A percentile compares a stretch with the other conserved stretches of the same genome.
Conservation (phyloP, 176 grass and related monocot species). For the Aegilops bicornis region DNA sequence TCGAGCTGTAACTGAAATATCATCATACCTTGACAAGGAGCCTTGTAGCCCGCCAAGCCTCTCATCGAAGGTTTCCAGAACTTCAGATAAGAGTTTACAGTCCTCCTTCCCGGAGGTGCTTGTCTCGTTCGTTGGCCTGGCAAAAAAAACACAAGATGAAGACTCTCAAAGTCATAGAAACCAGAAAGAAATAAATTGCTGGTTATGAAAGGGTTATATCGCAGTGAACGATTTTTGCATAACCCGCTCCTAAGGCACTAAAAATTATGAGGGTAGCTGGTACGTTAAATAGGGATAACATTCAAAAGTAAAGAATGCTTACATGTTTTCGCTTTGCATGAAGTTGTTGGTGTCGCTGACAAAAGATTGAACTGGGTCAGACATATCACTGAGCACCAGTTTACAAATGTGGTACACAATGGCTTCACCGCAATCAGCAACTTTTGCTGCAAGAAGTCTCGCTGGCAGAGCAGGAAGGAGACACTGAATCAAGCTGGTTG, state of each 20-base stretch:
- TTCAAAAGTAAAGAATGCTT: conserved; percentile 1
- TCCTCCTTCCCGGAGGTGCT: conserved; percentile 36
- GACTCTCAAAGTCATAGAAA: not conserved
- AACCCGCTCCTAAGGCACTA: not conserved
- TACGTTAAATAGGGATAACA: not conserved
- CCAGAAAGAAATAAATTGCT: conserved; percentile 1
- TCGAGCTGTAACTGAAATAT: not conserved
- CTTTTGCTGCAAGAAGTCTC: conserved; percentile 33
- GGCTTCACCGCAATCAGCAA: conserved; percentile 11
- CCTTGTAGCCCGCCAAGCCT: conserved; percentile 33
- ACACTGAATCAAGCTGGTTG: conserved; percentile 37
- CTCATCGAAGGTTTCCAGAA: conserved; percentile 29
- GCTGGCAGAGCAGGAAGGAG: conserved; percentile 46
- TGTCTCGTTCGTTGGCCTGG: conserved; percentile 19
- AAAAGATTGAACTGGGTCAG: conserved; percentile 1
- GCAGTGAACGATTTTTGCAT: not conserved
- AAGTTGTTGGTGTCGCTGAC: not conserved
- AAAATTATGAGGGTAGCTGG: not conserved
- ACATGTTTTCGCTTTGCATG: conserved; percentile 13
- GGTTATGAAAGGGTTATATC: conserved; percentile 9
- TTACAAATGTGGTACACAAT: conserved; percentile 44
- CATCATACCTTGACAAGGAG: conserved; percentile 42
- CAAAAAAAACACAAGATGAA: conserved; percentile 26
- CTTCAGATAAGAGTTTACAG: conserved; percentile 4
- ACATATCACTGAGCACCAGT: conserved; percentile 23